Evolutionary conservation across 139 green algal species (phyloP), one percentile per base, ranked within the genome.

Genomic region (Ostreobium quekettii): DNA sequence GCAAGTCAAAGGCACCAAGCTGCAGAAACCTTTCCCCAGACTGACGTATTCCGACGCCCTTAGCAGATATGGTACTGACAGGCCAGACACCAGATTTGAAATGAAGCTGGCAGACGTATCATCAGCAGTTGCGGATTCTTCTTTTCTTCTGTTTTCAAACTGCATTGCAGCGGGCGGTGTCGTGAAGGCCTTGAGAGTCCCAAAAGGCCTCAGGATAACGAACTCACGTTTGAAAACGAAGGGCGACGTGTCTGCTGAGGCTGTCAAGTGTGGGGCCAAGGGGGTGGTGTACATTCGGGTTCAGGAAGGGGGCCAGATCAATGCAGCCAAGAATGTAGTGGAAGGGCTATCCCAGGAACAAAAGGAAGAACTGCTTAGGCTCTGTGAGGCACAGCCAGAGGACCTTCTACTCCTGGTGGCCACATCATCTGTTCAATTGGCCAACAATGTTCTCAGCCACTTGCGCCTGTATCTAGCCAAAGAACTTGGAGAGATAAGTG

Each of bases 41-140:
- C 80, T 98, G 66, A 90, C 85, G 15, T 97, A 97, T 69, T 76
- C 75, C 3, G 86, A 98, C 26, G 92, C 92, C n/a, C 93, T 97
- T 85, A 78, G 74, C 11, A 62, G 61, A 26, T 87, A 83, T 49
- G 84, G 78, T 33, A 76, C 70, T 35, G 90, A 96, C 83, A 93
- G 92, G 71, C 90, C 90, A 46, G 90, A 97, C 77, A 64, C 92
- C 46, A 78, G 93, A 36, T 93, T 83, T 67, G 86, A 78, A 1
- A 68, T 95, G 56, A 66, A 82, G 65, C 71, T 89, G 57, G 59
- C 64, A 0, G 77, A 86, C 33, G 76, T 95, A 36, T 81, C 78
- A 3, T 64, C 82, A 3, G 56, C 26, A 66, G 24, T 66, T 42
- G 24, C 30, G 8, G 11, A 66, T 8, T 66, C 29, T 42, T n/a